Percentiles rank a stretch among this genome's conserved stretches.
These are phyloP conservation scores for Prototheca cutis DNA, from an alignment of 163 green algal genomes.

Conservation along the genomic window DNA sequence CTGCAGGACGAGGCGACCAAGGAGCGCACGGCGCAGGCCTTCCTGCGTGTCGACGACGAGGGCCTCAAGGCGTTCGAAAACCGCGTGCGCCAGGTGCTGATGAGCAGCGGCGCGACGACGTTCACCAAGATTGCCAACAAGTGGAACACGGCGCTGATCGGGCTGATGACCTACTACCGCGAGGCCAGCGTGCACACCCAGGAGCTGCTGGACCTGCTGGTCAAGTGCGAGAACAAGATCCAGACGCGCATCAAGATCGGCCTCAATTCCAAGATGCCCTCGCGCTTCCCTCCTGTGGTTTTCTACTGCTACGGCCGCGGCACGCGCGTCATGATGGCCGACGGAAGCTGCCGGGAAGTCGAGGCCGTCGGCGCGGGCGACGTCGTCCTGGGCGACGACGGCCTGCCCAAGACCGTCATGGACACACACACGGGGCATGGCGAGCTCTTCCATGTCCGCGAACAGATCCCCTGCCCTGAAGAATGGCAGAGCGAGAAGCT, in stretches of 20 bases:
- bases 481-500: no score
- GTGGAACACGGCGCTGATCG: conserved; percentile 98
- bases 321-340: no score
- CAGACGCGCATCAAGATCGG: conserved; percentile 98
- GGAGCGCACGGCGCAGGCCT: conserved; percentile 95
- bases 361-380: no score
- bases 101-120: conserved; percentile 93
- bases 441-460: no score
- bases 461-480: no score
- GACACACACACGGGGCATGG: no score
- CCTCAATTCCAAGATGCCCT: conserved; percentile 98
- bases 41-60: conserved; percentile 96
- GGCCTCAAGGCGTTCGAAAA: conserved; percentile 98
- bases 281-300: conserved; percentile 94
- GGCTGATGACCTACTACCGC: conserved; percentile 96
- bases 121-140: conserved; percentile 99
- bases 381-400: no score
- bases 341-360: no score
- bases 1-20: conserved; percentile 98
- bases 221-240: conserved; percentile 99
- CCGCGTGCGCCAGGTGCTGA: conserved; percentile 87
- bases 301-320: no score
- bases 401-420: no score
- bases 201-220: conserved; percentile 98
- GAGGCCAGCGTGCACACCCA: conserved; percentile 96